Evolutionary conservation across 345 rosid genomes (phyloP).

Genomic region (Adansonia digitata): DNA sequence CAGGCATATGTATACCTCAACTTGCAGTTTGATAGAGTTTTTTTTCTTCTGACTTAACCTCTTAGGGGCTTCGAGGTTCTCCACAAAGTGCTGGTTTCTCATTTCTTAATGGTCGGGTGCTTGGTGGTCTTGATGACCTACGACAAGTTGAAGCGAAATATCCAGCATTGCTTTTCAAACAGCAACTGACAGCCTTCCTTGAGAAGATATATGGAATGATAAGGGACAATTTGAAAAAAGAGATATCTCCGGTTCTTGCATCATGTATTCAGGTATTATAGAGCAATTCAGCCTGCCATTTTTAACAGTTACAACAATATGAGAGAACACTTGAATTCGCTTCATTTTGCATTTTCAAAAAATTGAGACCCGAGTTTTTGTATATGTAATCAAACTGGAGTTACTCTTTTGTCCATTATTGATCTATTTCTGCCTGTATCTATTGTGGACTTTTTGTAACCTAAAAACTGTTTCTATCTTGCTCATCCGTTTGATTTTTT

Average conservation of each 20-base stretch:
- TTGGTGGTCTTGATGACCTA: constrained; percentile 61
- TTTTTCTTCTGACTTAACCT: constrained; percentile 19
- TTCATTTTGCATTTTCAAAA: not conserved
- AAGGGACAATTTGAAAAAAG: constrained; percentile 89
- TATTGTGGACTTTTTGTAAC: not conserved
- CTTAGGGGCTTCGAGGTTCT: constrained; percentile 75
- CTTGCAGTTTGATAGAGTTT: constrained; percentile 7
- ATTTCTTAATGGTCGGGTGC: constrained; percentile 58
- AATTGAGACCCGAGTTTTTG: not conserved
- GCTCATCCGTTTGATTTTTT: not conserved
- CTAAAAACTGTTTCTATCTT: not conserved
- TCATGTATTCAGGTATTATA: constrained; percentile 75
- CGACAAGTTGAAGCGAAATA: constrained; percentile 93
- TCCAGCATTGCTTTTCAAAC: constrained; percentile 93
- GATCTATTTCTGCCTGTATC: not conserved
- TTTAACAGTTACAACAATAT: not conserved
- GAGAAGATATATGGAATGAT: constrained; percentile 99
- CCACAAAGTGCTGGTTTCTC: constrained; percentile 86
- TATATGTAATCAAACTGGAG: not conserved
- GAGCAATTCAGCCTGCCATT: not conserved
- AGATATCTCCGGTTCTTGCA: constrained; percentile 85
- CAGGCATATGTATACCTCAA: not conserved
- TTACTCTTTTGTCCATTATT: not conserved
- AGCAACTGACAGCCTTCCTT: constrained; percentile 97
- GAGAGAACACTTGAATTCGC: not conserved